phyloP scores from a whole-genome alignment of 2,329 filamentous ascomycete species.

The Lasiodiplodia citricola region DNA sequence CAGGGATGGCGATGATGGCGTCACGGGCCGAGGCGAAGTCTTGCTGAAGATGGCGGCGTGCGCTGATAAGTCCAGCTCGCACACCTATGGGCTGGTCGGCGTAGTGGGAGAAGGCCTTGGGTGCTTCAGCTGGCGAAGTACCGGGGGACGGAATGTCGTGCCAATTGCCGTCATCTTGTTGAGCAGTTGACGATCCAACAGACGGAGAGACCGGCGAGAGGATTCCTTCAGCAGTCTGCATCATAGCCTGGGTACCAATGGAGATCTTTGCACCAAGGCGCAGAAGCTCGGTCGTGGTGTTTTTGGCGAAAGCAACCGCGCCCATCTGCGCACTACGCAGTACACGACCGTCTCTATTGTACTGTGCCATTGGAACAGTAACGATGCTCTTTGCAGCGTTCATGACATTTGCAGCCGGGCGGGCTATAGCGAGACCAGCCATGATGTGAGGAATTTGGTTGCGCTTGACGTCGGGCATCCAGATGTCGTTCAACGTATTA shows the following conservation, averaged over 20 bases:
- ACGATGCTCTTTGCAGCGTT: slow-evolving; percentile 85
- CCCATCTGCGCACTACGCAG: slow-evolving; percentile 93
- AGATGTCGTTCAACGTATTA: slow-evolving; percentile 90
- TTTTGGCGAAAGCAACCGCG: slow-evolving; percentile 85
- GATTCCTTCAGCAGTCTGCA: slow-evolving; percentile 86
- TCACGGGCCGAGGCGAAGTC: slow-evolving; percentile 88
- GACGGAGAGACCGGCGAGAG: slow-evolving; percentile 52
- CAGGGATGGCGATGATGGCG: slow-evolving; percentile 92
- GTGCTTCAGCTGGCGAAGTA: slow-evolving; percentile 62
- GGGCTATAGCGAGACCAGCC: slow-evolving; percentile 86
- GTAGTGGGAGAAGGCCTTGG: slow-evolving; percentile 85
- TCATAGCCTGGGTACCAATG: slow-evolving; percentile 90
- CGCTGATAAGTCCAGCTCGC: slow-evolving; percentile 81
- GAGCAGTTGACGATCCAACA: slow-evolving; percentile 4
- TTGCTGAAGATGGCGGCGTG: slow-evolving; percentile 79
- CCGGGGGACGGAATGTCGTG: slow-evolving; percentile 60
- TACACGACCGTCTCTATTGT: slow-evolving; percentile 90
- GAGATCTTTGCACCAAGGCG: slow-evolving; percentile 93
- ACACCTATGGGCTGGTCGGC: slow-evolving; percentile 93
- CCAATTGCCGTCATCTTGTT: slow-evolving; percentile 45
- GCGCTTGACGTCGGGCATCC: slow-evolving; percentile 89
- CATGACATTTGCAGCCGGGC: slow-evolving; percentile 88
- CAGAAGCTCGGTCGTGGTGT: slow-evolving; percentile 91
- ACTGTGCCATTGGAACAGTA: slow-evolving; percentile 88
- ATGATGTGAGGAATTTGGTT: slow-evolving; percentile 90